A percentile compares a stretch with the other conserved stretches of the same genome.
Evolutionary conservation across 164 flowering plant species (phyloP).

Genomic region (Amborella trichopoda): DNA sequence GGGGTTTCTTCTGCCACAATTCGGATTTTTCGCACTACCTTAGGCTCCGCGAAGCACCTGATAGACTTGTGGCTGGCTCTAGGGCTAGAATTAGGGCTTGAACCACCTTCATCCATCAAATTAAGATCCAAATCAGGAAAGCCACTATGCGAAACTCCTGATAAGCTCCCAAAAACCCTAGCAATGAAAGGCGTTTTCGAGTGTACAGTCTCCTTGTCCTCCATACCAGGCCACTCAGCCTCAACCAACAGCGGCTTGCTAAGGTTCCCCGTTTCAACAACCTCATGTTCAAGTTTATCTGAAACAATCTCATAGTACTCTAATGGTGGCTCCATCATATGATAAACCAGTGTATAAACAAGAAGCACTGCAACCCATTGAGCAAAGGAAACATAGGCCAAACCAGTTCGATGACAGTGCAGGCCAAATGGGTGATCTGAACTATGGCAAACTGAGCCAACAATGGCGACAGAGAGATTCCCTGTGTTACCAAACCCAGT

Average conservation of each 20-base stretch:
- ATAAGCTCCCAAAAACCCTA: conserved; percentile 39
- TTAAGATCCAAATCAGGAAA: conserved; percentile 39
- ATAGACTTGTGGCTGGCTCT: conserved; percentile 34
- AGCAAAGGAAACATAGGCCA: conserved; percentile 82
- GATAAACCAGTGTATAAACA: conserved; percentile 81
- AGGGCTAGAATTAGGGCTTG: background rate
- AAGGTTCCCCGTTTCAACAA: background rate
- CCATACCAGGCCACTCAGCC: conserved; percentile 93
- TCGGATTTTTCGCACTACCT: conserved; percentile 59
- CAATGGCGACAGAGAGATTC: conserved; percentile 63
- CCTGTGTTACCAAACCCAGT: conserved; percentile 93
- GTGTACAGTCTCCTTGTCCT: conserved; percentile 74
- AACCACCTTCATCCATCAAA: conserved; percentile 10
- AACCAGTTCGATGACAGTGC: conserved; percentile 43
- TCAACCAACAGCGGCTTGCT: conserved; percentile 74
- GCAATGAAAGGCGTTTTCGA: conserved; percentile 75
- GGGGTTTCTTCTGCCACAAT: conserved; percentile 83
- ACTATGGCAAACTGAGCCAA: conserved; percentile 72
- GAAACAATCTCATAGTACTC: conserved; percentile 56
- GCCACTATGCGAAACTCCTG: conserved; percentile 26
- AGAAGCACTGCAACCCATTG: conserved; percentile 90
- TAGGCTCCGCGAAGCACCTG: conserved; percentile 69
- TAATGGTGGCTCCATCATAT: conserved; percentile 97
- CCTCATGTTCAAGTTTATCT: conserved; percentile 2
- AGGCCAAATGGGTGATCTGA: conserved; percentile 56